A percentile compares a stretch with the other conserved stretches of the same genome.
These are phyloP conservation scores for Dentipellis sp. DNA, from an alignment of 768 basidiomycete genomes.

Conservation along the genomic window DNA sequence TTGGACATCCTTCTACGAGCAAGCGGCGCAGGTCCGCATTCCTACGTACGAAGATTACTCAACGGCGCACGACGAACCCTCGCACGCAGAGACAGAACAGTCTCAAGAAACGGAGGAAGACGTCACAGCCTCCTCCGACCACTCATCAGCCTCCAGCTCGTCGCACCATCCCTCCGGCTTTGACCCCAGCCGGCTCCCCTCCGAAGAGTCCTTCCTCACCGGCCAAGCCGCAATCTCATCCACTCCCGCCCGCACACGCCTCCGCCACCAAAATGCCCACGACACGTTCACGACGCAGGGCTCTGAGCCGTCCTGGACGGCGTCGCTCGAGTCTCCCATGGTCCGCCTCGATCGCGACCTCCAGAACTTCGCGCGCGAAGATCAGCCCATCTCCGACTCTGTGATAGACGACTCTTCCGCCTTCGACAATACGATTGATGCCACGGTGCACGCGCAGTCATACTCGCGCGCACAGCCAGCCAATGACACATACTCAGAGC, in stretches of 20 bases:
- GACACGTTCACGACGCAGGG: constrained; percentile 30
- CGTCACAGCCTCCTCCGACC: constrained; percentile 1
- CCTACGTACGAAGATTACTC: constrained; percentile 62
- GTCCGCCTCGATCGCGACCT: constrained; percentile 57
- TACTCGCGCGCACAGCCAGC: not conserved
- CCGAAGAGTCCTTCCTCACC: constrained; percentile 70
- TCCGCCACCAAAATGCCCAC: constrained; percentile 8
- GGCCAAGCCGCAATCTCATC: constrained; percentile 66
- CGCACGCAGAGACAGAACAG: not conserved
- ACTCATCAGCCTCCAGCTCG: constrained; percentile 12
- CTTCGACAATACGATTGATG: not conserved
- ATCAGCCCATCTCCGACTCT: constrained; percentile 17
- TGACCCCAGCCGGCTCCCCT: constrained; percentile 38
- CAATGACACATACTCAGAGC: not conserved
- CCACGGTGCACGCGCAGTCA: not conserved
- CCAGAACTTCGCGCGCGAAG: constrained; percentile 41
- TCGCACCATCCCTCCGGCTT: constrained; percentile 12
- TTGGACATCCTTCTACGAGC: constrained; percentile 95
- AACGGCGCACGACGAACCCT: constrained; percentile 12
- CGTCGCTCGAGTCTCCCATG: constrained; percentile 67
- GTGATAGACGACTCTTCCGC: constrained; percentile 20
- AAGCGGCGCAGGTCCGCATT: constrained; percentile 82
- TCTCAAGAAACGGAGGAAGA: not conserved
- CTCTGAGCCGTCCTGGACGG: constrained; percentile 55
- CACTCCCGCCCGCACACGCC: constrained; percentile 51